Percentiles rank a stretch among this genome's conserved stretches.
phyloP scores from a whole-genome alignment of 2,329 filamentous ascomycete species.

The Alternaria gaisen region DNA sequence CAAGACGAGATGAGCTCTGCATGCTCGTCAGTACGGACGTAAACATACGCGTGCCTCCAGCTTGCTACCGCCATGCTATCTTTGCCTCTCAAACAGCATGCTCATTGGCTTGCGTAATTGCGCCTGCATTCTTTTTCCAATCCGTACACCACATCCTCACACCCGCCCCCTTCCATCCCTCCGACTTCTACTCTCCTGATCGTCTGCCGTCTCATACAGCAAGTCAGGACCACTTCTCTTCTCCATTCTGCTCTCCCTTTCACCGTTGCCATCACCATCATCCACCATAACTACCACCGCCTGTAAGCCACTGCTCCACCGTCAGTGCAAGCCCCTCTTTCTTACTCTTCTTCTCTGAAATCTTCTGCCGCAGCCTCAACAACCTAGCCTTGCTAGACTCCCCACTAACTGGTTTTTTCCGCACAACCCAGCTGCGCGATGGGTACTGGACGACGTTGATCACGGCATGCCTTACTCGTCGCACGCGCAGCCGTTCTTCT shows the following conservation, averaged over 20 bases:
- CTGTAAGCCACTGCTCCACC: constrained; percentile 13
- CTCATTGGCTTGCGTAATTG: neutral
- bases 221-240: neutral
- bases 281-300: neutral
- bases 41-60: neutral
- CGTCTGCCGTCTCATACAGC: fast-evolving
- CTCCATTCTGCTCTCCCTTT: neutral
- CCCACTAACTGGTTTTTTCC: neutral
- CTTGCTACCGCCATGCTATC: neutral
- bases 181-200: neutral
- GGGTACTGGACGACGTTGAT: neutral
- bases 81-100: neutral
- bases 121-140: neutral
- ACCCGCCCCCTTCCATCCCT: neutral
- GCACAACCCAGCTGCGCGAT: neutral
- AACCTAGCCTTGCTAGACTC: neutral
- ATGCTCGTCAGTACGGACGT: neutral
- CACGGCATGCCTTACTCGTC: neutral
- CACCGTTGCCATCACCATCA: neutral
- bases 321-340: neutral
- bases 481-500: neutral
- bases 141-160: neutral
- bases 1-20: neutral
- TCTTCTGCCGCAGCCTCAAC: neutral
- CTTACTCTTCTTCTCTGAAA: neutral